These are phyloP conservation scores for Phlebiopsis flavidoalba DNA, from an alignment of 768 basidiomycete species.

Conservation along the genomic window DNA sequence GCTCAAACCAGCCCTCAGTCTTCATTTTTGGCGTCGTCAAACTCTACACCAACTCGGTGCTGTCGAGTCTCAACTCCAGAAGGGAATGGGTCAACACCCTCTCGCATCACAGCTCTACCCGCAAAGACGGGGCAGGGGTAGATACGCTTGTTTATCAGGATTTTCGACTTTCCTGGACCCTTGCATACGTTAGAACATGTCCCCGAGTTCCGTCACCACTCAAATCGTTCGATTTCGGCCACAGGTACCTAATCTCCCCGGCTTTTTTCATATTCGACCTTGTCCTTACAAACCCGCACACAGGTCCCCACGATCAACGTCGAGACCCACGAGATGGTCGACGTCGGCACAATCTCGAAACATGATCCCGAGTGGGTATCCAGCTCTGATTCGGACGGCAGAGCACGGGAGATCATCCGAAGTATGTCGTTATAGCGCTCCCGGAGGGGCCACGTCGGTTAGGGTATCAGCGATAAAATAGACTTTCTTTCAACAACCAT, in stretches of 20 bases:
- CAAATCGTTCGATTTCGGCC: constrained; percentile 5
- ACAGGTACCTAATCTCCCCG: not conserved
- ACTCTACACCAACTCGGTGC: constrained; percentile 36
- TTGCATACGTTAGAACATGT: not conserved
- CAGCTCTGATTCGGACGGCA: not conserved
- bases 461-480: not conserved
- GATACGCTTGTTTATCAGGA: not conserved
- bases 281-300: not conserved
- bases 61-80: constrained; percentile 31
- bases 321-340: constrained; percentile 13
- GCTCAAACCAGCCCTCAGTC: constrained; percentile 23
- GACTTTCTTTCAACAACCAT: not conserved
- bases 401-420: not conserved
- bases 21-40: constrained; percentile 36
- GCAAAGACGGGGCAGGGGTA: not conserved
- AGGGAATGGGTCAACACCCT: constrained; percentile 15
- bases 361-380: constrained; percentile 7
- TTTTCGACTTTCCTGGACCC: not conserved
- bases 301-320: constrained; percentile 13
- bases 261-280: too few relatives aligned
- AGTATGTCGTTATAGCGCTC: not conserved
- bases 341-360: constrained; percentile 4
- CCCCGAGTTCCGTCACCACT: constrained; percentile 1
- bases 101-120: not conserved
- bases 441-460: not conserved